Percentiles rank a stretch among this genome's conserved stretches.
phyloP scores from a whole-genome alignment of 2,329 filamentous ascomycete species.

The Akanthomyces lecanii region DNA sequence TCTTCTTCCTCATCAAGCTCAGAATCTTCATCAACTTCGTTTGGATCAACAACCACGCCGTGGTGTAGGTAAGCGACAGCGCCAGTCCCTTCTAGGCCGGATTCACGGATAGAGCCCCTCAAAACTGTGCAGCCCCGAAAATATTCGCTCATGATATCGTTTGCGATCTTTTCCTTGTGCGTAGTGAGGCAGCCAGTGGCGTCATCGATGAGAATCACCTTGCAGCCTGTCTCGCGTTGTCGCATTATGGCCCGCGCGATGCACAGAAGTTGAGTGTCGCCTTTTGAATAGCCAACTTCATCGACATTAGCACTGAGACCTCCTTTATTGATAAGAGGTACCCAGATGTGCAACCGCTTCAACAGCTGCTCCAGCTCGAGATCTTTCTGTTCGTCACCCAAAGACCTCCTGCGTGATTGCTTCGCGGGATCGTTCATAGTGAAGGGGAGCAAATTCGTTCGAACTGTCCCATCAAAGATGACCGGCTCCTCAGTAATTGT shows the following conservation, averaged over 20 bases:
- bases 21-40: background rate
- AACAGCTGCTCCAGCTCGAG: background rate
- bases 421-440: background rate
- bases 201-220: background rate
- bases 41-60: background rate
- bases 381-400: background rate
- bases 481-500: slow-evolving; percentile 44
- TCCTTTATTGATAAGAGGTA: background rate
- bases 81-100: background rate
- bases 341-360: background rate
- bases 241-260: slow-evolving; percentile 12
- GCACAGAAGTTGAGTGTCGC: background rate
- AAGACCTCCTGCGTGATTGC: too few relatives aligned
- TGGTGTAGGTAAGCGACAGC: slow-evolving; percentile 1
- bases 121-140: slow-evolving; percentile 1
- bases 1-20: background rate
- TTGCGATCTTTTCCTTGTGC: background rate
- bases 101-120: background rate
- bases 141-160: background rate
- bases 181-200: background rate
- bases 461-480: slow-evolving; percentile 38
- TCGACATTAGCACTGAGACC: slow-evolving; percentile 31
- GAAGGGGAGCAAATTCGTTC: slow-evolving; percentile 40
- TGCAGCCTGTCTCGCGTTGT: slow-evolving; percentile 15
- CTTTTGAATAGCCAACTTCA: slow-evolving; percentile 29